These are phyloP conservation scores for Tolypocladium album DNA, from an alignment of 2,329 filamentous ascomycete genomes.

Conservation along the genomic window DNA sequence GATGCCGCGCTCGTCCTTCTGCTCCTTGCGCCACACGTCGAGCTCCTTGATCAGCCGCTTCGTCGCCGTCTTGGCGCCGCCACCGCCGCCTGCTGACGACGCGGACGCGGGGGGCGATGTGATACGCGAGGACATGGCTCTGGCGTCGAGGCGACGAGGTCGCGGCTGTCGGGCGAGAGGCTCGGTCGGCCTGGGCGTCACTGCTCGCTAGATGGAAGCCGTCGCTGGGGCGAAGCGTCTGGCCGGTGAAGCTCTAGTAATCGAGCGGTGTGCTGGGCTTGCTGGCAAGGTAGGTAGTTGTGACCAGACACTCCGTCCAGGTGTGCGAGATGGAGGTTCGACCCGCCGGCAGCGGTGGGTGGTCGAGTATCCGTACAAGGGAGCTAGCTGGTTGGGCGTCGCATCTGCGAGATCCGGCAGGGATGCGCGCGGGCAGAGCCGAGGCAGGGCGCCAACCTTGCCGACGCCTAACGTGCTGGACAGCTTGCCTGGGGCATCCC, in stretches of 20 bases:
- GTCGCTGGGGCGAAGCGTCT: background rate
- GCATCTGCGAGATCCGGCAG: constrained; percentile 7
- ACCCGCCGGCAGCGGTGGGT: background rate
- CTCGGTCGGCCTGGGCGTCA: background rate
- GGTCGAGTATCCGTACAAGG: background rate
- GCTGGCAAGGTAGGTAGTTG: background rate
- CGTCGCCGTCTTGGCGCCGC: constrained; percentile 32
- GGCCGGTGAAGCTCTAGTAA: background rate
- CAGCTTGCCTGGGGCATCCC: too few species aligned
- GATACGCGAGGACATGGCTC: constrained; percentile 6
- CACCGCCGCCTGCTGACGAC: constrained; percentile 8
- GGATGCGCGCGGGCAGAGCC: constrained; percentile 14
- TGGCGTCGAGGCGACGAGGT: background rate
- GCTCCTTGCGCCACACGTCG: constrained; percentile 39
- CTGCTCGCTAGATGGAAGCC: background rate
- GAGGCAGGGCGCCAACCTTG: constrained; percentile 9
- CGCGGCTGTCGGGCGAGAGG: background rate
- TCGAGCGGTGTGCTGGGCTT: background rate
- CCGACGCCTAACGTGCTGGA: background rate
- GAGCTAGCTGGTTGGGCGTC: background rate
- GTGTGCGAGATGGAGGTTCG: background rate
- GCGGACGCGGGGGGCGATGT: constrained; percentile 8
- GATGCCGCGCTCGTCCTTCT: constrained; percentile 39
- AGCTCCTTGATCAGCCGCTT: constrained; percentile 50
- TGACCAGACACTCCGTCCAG: background rate